A percentile compares a stretch with the other conserved stretches of the same genome.
Evolutionary conservation across 306 rosid genomes (phyloP).

Genomic region (Pyrus bretschneideri): DNA sequence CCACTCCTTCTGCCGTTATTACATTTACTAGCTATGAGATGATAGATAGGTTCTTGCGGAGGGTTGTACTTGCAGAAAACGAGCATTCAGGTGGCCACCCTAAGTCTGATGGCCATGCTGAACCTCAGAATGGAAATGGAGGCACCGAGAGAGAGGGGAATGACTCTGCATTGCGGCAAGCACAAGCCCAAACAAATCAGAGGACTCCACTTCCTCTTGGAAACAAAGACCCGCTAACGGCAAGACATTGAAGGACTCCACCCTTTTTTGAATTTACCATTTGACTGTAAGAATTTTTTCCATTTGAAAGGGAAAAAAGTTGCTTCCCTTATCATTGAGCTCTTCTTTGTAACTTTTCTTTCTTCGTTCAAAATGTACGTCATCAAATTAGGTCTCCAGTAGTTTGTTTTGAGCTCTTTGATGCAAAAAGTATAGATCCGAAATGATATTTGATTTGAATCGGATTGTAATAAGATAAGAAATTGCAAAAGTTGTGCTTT

Average conservation of each 20-base stretch:
- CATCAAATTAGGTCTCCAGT: not conserved
- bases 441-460: not conserved
- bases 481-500: not conserved
- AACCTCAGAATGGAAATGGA: slow-evolving; percentile 16
- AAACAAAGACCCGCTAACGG: slow-evolving; percentile 52
- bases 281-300: slow-evolving; percentile 13
- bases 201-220: slow-evolving; percentile 41
- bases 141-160: slow-evolving; percentile 9
- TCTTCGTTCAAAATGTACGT: not conserved
- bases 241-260: slow-evolving; percentile 37
- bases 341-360: not conserved
- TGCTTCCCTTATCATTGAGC: not conserved
- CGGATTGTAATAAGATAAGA: not conserved
- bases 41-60: slow-evolving; percentile 63
- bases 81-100: slow-evolving; percentile 25
- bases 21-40: slow-evolving; percentile 91
- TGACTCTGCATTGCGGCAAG: slow-evolving; percentile 16
- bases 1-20: slow-evolving; percentile 94
- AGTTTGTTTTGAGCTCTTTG: not conserved
- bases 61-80: slow-evolving; percentile 26
- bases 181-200: slow-evolving; percentile 41
- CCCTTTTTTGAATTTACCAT: slow-evolving; percentile 12
- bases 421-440: not conserved
- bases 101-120: slow-evolving; percentile 22
- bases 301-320: slow-evolving; percentile 2